Evolutionary conservation across 2,329 filamentous ascomycete species (phyloP), one percentile per base, ranked within the genome.

Genomic region (Cladosporium sphaerospermum): DNA sequence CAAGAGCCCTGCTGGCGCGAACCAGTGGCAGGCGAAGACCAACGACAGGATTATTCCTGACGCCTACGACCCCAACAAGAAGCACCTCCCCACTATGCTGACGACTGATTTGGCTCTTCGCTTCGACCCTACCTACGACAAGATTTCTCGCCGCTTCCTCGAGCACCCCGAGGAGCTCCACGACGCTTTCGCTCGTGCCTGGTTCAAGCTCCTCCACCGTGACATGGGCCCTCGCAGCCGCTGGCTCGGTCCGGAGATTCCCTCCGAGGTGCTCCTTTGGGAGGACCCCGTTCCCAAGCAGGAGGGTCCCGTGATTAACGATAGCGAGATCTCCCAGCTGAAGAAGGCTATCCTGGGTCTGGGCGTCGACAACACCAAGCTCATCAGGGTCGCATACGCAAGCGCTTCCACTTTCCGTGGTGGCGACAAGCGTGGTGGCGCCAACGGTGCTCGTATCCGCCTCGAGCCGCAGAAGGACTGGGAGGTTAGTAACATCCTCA

Each of bases 201-300:
- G 87, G 87, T 91, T 88, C 80, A 90, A 91, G 81, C 79, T 91
- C 40, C 76, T 86, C 33, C 87, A 91, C 74, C 86, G 87, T 73
- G 87, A 90, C 68, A 80, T 91, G 73, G 87, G 87, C 13, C 87
- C 87, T 41, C 75, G 80, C 51, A 67, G 78, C 19, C 85, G 84
- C 66, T 90, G 86, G 76, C 64, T 89, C 44, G 87, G 87, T 31
- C 86, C 87, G 1, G 87, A 91, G 70, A 75, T 88, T 14, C 86
- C 87, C 45, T 73, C 76, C 50, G 84, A 90, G 75, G 74, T 76
- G 10, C 75, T 85, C n/a, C 64, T 82, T 62, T 91, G 87, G 87
- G 84, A 90, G 65, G 87, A 91, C 64, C 84, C 84, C 10, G 70
- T 90, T 45, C 86, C 87, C 19, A 67, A 76, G 4, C 69, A 76